Evolutionary conservation across 2,329 filamentous ascomycete species (phyloP), one percentile per base, ranked within the genome.

Genomic region (Neonectria sp.): DNA sequence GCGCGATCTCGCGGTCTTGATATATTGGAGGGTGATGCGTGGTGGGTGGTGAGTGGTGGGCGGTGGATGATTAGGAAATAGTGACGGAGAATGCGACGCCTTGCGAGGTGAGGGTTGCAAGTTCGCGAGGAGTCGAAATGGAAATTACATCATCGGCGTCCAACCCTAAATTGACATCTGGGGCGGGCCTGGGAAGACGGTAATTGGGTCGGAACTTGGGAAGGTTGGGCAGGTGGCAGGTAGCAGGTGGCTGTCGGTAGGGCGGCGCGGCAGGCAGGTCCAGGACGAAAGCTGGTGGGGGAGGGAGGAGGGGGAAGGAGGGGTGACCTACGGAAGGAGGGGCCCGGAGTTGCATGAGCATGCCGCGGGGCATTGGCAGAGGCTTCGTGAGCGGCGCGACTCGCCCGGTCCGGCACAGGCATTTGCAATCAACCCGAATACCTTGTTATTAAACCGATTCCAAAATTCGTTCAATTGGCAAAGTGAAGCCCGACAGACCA

Each of bases 321-420:
- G 61, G 63, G 64, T 49, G 63, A 77, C 86, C 80, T 81, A 88
- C 86, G 86, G 76, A 88, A 88, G 59, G 85, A 86, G 67, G 85
- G 84, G 75, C 82, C 80, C 74, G 85, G 84, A 49, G 82, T 79
- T 71, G 84, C 78, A 68, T 84, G 69, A 60, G 56, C 40, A 25
- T 70, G 67, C 52, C 70, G 70, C 67, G 69, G 69, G 69, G 69
- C 63, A 67, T 45, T 51, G 31, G 56, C 29, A 21, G 35, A 63
- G 56, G 64, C 70, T 67, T 71, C 69, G 55, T 73, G 60, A 56
- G 65, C 56, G 68, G 68, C 59, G 58, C 64, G 69, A 67, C 63
- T 68, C 72, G 63, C 63, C 66, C 69, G 73, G 53, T 60, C 66
- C 60, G 69, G 68, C 58, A 58, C 57, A 35, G 74, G 57, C 71